A percentile compares a stretch with the other conserved stretches of the same genome.
phyloP scores from a whole-genome alignment of 768 basidiomycete species.

The Boletus pseudopeckii region DNA sequence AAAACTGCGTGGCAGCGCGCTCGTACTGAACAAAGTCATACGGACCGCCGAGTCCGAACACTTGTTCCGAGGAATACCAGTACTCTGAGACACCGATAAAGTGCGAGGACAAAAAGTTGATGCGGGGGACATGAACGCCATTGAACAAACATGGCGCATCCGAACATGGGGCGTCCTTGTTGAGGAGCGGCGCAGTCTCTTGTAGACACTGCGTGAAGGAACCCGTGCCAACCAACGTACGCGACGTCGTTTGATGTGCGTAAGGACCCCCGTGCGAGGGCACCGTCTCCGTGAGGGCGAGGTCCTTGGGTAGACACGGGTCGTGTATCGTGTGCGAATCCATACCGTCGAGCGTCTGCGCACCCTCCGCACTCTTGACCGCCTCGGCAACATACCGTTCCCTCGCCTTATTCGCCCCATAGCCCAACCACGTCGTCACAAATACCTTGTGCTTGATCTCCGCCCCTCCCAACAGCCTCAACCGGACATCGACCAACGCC shows the following conservation, averaged over 20 bases:
- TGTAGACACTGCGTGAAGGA: constrained; percentile 83
- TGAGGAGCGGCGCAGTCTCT: constrained; percentile 71
- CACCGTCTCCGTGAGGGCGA: constrained; percentile 59
- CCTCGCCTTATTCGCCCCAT: constrained; percentile 95
- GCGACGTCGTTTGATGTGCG: constrained; percentile 47
- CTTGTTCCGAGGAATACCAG: constrained; percentile 98
- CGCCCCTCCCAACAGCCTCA: constrained; percentile 79
- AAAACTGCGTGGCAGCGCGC: constrained; percentile 85
- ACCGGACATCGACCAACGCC: constrained; percentile 67
- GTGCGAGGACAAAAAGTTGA: constrained; percentile 88
- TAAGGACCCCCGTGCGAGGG: constrained; percentile 39
- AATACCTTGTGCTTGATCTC: constrained; percentile 92
- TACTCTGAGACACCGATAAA: constrained; percentile 99
- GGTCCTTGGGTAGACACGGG: constrained; percentile 84
- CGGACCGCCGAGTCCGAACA: constrained; percentile 89
- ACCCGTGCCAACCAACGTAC: constrained; percentile 78
- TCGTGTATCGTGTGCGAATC: constrained; percentile 55
- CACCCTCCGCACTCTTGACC: constrained; percentile 54
- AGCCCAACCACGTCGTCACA: constrained; percentile 98
- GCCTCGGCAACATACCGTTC: constrained; percentile 82
- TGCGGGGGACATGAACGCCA: constrained; percentile 88
- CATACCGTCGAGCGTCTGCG: constrained; percentile 16
- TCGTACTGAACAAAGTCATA: constrained; percentile 98
- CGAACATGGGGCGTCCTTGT: constrained; percentile 79
- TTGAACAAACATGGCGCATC: constrained; percentile 90